Evolutionary conservation across 192 early-diverging fungal species (phyloP), one percentile per base, ranked within the genome.

Genomic region (Coemansia sp.): DNA sequence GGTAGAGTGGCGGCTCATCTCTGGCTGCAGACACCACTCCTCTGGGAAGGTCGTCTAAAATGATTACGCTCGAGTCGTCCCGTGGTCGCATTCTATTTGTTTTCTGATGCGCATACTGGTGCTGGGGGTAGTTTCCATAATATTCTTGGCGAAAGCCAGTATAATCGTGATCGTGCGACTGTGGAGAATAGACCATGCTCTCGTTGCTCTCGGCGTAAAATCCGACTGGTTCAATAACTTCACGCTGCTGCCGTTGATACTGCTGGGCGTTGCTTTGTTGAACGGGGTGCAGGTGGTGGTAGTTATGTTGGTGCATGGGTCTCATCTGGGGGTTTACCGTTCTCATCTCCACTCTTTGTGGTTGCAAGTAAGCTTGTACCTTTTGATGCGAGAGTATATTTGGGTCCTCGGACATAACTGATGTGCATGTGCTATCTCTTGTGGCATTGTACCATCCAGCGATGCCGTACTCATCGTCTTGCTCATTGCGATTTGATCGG

Each of bases 371-470:
- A n/a, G n/a, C n/a, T n/a, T n/a, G n/a, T n/a, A n/a, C n/a, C n/a
- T n/a, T 18, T 57, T 57, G 55, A n/a, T 57, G 30, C 31, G 18
- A 49, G 2, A 43, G 30, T 40, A 64, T 55, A 29, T 66, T 60
- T 15, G 61, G 46, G 45, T 71, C 53, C 4, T 56, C 70, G 12
- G 67, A 42, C 63, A 64, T 59, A 18, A 61, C 58, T 0, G 72
- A 69, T n/a, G 68, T 26, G n/a, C 63, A 63, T 10, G 39, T 52
- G 55, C 72, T 81, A 16, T 72, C 66, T 63, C 78, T 59, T 16
- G 72, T 66, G 20, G 78, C 78, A 9, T 61, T 52, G 39, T 81
- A 72, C 72, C 72, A 81, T 61, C 71, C 72, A 33, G 48, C 21
- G n/a, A 69, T 61, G 45, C 71, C 58, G 28, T 75, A 70, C 8